phyloP scores from a whole-genome alignment of 306 rosid species.

The Glycine latifolia region DNA sequence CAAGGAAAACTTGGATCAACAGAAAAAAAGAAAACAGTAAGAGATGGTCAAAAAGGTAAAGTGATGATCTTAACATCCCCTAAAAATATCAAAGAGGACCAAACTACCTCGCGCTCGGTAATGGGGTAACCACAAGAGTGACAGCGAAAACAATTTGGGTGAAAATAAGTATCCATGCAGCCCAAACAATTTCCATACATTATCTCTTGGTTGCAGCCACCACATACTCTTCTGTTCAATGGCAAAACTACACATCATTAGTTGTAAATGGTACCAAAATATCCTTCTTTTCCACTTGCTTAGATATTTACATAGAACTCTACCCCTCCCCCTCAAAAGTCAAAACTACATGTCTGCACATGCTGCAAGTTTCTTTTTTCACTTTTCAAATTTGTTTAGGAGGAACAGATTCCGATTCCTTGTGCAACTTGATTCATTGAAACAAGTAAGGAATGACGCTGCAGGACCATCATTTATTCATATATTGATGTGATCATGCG shows the following conservation, averaged over 20 bases:
- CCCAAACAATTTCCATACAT: slow-evolving; percentile 74
- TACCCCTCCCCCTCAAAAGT: neutral
- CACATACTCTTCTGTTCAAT: slow-evolving; percentile 67
- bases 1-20: slow-evolving; percentile 87
- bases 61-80: slow-evolving; percentile 20
- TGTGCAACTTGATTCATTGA: slow-evolving; percentile 33
- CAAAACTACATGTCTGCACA: slow-evolving; percentile 20
- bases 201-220: slow-evolving; percentile 81
- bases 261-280: neutral
- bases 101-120: slow-evolving; percentile 87
- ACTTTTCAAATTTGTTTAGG: slow-evolving; percentile 26
- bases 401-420: slow-evolving; percentile 39
- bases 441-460: slow-evolving; percentile 28
- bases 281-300: neutral
- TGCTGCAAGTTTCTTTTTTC: slow-evolving; percentile 23
- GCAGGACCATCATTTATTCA: slow-evolving; percentile 39
- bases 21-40: slow-evolving; percentile 55
- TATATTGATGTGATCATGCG: slow-evolving; percentile 1
- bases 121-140: slow-evolving; percentile 79
- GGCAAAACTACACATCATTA: slow-evolving; percentile 44
- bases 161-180: slow-evolving; percentile 81
- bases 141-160: slow-evolving; percentile 90
- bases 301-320: neutral
- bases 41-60: slow-evolving; percentile 45
- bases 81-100: slow-evolving; percentile 40